These are phyloP conservation scores for Neopestalotiopsis sp. DNA, from an alignment of 2,329 filamentous ascomycete genomes.

Conservation along the genomic window DNA sequence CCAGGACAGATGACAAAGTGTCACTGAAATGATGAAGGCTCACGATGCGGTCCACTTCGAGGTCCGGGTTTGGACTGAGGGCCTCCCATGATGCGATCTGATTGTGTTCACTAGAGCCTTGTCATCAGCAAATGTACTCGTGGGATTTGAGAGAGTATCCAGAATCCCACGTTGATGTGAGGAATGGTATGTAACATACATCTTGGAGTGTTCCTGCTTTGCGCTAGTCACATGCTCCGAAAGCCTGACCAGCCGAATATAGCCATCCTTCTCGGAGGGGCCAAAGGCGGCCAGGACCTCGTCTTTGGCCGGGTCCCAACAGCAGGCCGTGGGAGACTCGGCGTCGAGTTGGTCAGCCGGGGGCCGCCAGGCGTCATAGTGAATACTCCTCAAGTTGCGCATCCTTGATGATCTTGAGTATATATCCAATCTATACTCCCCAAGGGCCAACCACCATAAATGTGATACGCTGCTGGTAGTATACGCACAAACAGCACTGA, in stretches of 20 bases:
- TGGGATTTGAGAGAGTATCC: not conserved
- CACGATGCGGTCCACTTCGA: constrained; percentile 76
- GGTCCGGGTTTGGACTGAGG: constrained; percentile 76
- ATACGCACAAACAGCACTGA: not conserved
- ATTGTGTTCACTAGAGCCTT: constrained; percentile 20
- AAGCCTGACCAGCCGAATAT: constrained; percentile 73
- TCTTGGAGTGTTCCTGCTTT: constrained; percentile 32
- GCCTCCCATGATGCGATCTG: constrained; percentile 87
- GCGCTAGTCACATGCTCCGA: constrained; percentile 45
- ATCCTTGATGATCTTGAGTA: constrained; percentile 55
- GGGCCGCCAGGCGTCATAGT: constrained; percentile 68
- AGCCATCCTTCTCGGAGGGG: constrained; percentile 70
- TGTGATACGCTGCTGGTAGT: not conserved
- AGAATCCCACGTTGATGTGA: not conserved
- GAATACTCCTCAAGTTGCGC: constrained; percentile 86
- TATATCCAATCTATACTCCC: not conserved
- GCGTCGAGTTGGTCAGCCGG: constrained; percentile 46
- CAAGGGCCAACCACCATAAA: not conserved
- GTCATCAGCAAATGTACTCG: not conserved
- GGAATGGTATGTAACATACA: constrained; percentile 42
- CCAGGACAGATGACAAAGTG: constrained; percentile 75
- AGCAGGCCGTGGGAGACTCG: constrained; percentile 72
- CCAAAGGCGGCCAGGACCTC: constrained; percentile 84
- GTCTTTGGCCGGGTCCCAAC: constrained; percentile 84
- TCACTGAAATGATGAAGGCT: constrained; percentile 87